These are phyloP conservation scores for Cladosporium phlei DNA, from an alignment of 2,329 filamentous ascomycete genomes.

Conservation along the genomic window DNA sequence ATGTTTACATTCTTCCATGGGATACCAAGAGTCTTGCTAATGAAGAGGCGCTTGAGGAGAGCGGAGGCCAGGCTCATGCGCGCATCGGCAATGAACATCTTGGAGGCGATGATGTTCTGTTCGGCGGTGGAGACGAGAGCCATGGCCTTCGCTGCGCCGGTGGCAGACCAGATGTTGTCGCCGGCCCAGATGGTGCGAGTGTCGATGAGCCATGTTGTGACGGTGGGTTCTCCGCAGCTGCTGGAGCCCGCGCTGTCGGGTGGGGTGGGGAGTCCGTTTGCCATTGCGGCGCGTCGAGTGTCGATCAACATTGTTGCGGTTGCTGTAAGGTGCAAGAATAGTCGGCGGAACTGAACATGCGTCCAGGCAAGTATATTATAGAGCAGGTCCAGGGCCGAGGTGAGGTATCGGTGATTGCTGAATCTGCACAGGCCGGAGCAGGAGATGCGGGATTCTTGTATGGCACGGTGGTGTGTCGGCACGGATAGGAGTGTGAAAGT, in stretches of 20 bases:
- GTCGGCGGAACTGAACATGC: neutral
- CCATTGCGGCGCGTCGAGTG: constrained; percentile 1
- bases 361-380: neutral
- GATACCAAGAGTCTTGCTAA: constrained; percentile 54
- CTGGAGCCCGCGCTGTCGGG: constrained; percentile 12
- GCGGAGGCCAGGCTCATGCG: constrained; percentile 69
- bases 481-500: too few relatives aligned
- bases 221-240: constrained; percentile 5
- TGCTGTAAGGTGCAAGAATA: neutral
- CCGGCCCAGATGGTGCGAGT: constrained; percentile 46
- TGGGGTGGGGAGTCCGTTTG: constrained; percentile 10
- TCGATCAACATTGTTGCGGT: constrained; percentile 8
- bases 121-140: constrained; percentile 48
- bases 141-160: constrained; percentile 40
- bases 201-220: constrained; percentile 48
- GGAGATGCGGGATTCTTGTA: too few relatives aligned
- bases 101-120: constrained; percentile 54
- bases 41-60: constrained; percentile 67
- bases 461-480: too few relatives aligned
- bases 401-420: too few relatives aligned
- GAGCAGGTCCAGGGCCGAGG: too few relatives aligned
- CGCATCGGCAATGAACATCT: constrained; percentile 52
- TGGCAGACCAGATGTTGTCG: constrained; percentile 38
- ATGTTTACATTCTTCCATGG: constrained; percentile 58
- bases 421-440: too few relatives aligned